Evolutionary conservation across 208 protist genomes (phyloP).

Genomic region (Wallacemonas collosoma): DNA sequence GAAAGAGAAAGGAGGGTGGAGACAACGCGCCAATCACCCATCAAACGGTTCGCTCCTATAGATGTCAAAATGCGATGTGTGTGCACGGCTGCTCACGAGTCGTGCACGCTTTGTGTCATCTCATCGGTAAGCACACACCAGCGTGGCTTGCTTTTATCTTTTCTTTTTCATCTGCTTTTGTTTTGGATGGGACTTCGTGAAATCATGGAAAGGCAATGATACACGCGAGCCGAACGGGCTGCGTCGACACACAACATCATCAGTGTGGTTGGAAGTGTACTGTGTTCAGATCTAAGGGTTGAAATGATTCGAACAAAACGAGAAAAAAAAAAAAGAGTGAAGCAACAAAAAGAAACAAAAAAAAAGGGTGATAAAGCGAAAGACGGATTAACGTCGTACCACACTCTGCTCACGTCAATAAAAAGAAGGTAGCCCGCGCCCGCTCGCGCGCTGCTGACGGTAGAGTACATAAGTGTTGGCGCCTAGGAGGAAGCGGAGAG

Average conservation of each 20-base stretch:
- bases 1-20: too few species aligned
- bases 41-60: too few species aligned
- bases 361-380: background rate
- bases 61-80: too few species aligned
- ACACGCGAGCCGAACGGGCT: background rate
- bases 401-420: background rate
- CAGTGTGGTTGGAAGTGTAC: background rate
- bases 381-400: background rate
- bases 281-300: background rate
- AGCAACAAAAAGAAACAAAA: constrained; percentile 14
- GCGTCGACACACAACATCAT: background rate
- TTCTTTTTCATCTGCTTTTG: too few species aligned
- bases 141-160: too few species aligned
- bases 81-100: too few species aligned
- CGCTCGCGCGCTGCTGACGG: background rate
- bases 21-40: too few species aligned
- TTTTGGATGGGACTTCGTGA: too few species aligned
- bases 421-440: constrained; percentile 13
- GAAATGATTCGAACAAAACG: constrained; percentile 7
- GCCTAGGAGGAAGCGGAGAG: too few species aligned
- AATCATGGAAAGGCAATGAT: background rate
- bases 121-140: too few species aligned
- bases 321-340: constrained; percentile 20
- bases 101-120: too few species aligned
- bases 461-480: too few species aligned